phyloP scores from a whole-genome alignment of 164 flowering plant species.

The Berberis vulgaris region DNA sequence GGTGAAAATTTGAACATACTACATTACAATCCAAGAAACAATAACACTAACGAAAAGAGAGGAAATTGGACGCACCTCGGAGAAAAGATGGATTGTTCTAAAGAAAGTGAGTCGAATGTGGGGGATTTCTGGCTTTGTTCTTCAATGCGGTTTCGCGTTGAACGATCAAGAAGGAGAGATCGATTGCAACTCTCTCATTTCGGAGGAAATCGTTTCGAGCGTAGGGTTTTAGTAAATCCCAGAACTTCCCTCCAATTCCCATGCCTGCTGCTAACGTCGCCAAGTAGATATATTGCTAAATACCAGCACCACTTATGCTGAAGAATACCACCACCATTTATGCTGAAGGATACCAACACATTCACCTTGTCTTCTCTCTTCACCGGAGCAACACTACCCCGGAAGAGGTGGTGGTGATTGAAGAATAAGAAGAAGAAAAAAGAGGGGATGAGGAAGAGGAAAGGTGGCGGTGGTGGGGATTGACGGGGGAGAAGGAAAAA shows the following conservation, averaged over 20 bases:
- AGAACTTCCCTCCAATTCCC: conserved; percentile 83
- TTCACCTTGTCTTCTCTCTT: too few relatives aligned
- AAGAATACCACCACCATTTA: too few relatives aligned
- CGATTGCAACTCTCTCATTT: conserved; percentile 82
- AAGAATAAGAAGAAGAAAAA: too few relatives aligned
- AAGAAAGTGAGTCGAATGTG: conserved; percentile 82
- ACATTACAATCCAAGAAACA: neutral
- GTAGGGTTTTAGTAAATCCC: conserved; percentile 81
- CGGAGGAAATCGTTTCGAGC: conserved; percentile 55
- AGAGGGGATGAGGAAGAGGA: too few relatives aligned
- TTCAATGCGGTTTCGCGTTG: conserved; percentile 76
- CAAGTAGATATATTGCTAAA: neutral
- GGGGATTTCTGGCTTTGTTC: conserved; percentile 41
- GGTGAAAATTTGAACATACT: conserved; percentile 30
- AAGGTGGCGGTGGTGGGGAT: too few relatives aligned
- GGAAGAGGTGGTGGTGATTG: too few relatives aligned
- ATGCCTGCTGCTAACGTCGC: conserved; percentile 16
- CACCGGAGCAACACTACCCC: too few relatives aligned
- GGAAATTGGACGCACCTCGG: conserved; percentile 50
- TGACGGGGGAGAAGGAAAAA: too few relatives aligned
- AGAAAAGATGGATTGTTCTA: conserved; percentile 75
- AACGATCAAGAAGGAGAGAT: conserved; percentile 84
- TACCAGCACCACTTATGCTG: neutral
- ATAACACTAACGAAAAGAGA: conserved; percentile 29
- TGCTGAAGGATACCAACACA: too few relatives aligned